Base-by-base conservation (phyloP, 1,284 basidiomycete species). In the Fomitopsis palustris region DNA sequence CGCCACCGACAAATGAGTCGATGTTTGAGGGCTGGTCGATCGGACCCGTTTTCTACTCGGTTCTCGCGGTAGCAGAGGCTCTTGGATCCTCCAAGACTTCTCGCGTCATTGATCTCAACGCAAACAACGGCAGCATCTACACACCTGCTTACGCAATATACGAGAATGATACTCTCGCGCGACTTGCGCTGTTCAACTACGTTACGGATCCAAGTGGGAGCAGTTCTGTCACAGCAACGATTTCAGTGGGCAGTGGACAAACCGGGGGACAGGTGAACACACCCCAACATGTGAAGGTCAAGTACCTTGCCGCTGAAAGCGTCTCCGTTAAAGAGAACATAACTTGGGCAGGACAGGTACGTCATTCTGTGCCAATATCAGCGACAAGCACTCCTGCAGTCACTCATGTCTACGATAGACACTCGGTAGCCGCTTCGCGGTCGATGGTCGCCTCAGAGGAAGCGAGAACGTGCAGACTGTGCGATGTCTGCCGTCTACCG, bases 101-200 rank as follows among this genome's bases (percentile, higher is more conserved):
- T 0, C 86, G 83, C 62, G 77, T 92, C 42, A 67, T 88, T 49
- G 88, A 91, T 67, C 74, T 90, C 29, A 68, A 75, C 51, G 73
- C 77, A 35, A 83, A 88, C 65, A 65, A 65, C 52, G 76, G 73
- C 53, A 80, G 78, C 64, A 73, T 77, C 17, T 84, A 76, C 65
- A 88, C 85, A 9, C 89, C 90, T 0, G 85, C 81, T 3, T 93
- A 93, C 69, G 87, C 81, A 1, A 79, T 93, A 38, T 93, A 91
- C 70, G 84, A 88, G 70, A 75, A 81, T 59, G 82, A 80, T 8
- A 74, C 68, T 49, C 82, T 87, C 2, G 77, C 77, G 4, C 79
- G 86, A 39, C 74, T 87, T 6, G 83, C 83, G 4, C 72, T 93
- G 56, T 79, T 92, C 75, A 93, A 93, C 71, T 92, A 81, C 65